These are phyloP conservation scores for Boletus reticulatus DNA, from an alignment of 768 basidiomycete genomes.

Conservation along the genomic window DNA sequence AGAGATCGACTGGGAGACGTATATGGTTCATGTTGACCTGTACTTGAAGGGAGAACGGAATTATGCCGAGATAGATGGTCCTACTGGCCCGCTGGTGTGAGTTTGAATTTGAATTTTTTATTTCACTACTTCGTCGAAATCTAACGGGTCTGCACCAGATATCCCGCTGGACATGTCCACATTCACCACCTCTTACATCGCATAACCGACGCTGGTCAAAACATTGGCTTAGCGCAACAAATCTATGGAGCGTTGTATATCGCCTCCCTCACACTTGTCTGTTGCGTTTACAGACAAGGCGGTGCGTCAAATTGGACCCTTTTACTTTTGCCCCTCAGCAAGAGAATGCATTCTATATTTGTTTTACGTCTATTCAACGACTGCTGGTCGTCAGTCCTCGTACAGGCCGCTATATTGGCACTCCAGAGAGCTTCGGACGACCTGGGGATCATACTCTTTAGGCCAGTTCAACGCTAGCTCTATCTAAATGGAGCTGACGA, in stretches of 20 bases:
- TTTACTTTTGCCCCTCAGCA: slow-evolving; percentile 79
- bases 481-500: neutral
- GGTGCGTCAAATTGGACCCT: slow-evolving; percentile 70
- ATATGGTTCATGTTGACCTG: slow-evolving; percentile 82
- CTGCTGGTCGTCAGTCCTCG: slow-evolving; percentile 73
- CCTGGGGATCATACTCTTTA: slow-evolving; percentile 65
- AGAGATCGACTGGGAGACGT: slow-evolving; percentile 97
- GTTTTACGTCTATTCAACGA: slow-evolving; percentile 94
- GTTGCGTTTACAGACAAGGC: slow-evolving; percentile 63
- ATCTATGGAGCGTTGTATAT: slow-evolving; percentile 79
- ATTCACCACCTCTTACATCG: slow-evolving; percentile 71
- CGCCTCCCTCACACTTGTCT: slow-evolving; percentile 58
- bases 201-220: slow-evolving; percentile 58
- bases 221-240: slow-evolving; percentile 68
- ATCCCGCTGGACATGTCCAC: slow-evolving; percentile 91
- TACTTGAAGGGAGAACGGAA: slow-evolving; percentile 81
- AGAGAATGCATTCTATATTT: slow-evolving; percentile 92
- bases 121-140: neutral
- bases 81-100: slow-evolving; percentile 92
- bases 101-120: slow-evolving; percentile 13
- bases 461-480: slow-evolving; percentile 43
- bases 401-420: slow-evolving; percentile 66
- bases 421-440: slow-evolving; percentile 61
- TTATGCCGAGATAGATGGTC: slow-evolving; percentile 80
- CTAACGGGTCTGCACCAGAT: slow-evolving; percentile 46